phyloP scores from a whole-genome alignment of 2,329 filamentous ascomycete genomes.

The Clarireedia hainanense region DNA sequence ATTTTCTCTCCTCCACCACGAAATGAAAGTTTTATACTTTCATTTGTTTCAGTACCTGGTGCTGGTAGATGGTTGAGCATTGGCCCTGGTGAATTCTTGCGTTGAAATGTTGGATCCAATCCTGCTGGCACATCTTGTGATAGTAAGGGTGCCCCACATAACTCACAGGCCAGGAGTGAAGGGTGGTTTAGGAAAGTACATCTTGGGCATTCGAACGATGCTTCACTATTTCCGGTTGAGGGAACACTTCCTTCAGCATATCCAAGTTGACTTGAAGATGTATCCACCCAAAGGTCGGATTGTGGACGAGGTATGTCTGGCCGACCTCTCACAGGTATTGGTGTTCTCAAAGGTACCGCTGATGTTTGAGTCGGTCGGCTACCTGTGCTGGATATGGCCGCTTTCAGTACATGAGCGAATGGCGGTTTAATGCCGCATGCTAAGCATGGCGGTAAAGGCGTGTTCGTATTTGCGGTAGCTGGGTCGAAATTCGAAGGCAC shows the following conservation, averaged over 20 bases:
- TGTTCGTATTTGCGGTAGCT: constrained; percentile 68
- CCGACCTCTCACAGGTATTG: constrained; percentile 25
- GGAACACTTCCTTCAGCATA: background rate
- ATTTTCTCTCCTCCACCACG: constrained; percentile 81
- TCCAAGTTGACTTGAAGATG: constrained; percentile 2
- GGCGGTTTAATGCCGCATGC: constrained; percentile 92
- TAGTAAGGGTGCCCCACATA: constrained; percentile 73
- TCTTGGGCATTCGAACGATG: constrained; percentile 63
- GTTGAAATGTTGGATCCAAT: constrained; percentile 35
- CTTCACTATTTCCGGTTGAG: constrained; percentile 25
- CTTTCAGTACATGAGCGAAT: constrained; percentile 75
- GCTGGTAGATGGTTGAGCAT: constrained; percentile 37
- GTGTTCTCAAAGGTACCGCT: constrained; percentile 21
- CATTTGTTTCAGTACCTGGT: constrained; percentile 47
- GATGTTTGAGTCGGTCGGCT: constrained; percentile 37
- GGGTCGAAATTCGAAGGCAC: constrained; percentile 92
- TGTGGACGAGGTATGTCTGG: constrained; percentile 17
- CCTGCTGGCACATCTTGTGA: constrained; percentile 40
- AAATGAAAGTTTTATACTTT: constrained; percentile 87
- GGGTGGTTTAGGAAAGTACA: constrained; percentile 95
- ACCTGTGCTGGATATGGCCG: constrained; percentile 68
- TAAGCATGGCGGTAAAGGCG: constrained; percentile 76
- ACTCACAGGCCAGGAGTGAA: constrained; percentile 77
- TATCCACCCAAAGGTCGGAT: constrained; percentile 17
- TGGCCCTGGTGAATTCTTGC: constrained; percentile 74